These are phyloP conservation scores for Phytophthora ramorum DNA, from an alignment of 352 stramenopile genomes.

Conservation along the genomic window DNA sequence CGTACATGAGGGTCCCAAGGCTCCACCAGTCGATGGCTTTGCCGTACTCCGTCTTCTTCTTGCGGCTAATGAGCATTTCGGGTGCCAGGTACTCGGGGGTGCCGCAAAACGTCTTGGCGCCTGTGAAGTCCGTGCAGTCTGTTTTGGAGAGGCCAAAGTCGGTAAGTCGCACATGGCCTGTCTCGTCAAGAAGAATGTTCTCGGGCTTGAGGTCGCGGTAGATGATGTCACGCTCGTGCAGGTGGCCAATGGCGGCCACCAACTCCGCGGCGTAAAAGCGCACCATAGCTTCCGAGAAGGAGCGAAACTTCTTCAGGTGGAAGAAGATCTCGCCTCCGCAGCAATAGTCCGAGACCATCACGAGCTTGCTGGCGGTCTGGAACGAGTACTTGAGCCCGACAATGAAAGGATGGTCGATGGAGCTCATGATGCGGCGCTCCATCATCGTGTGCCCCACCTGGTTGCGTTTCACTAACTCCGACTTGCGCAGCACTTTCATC, in stretches of 20 bases:
- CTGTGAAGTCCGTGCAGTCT: constrained; percentile 75
- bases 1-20: constrained; percentile 93
- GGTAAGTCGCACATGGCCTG: constrained; percentile 92
- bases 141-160: constrained; percentile 95
- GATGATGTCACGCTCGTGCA: constrained; percentile 93
- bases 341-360: constrained; percentile 93
- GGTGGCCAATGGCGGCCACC: constrained; percentile 85
- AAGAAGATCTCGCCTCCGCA: constrained; percentile 93
- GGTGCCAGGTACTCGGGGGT: constrained; percentile 90
- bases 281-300: constrained; percentile 90
- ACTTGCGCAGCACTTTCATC: constrained; percentile 92
- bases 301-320: constrained; percentile 91
- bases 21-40: constrained; percentile 96
- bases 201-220: constrained; percentile 94
- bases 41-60: constrained; percentile 91
- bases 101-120: constrained; percentile 90
- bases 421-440: constrained; percentile 89
- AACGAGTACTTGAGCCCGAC: constrained; percentile 94
- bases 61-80: constrained; percentile 91
- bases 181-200: constrained; percentile 94
- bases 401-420: constrained; percentile 97
- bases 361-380: constrained; percentile 91
- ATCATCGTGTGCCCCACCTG: constrained; percentile 92
- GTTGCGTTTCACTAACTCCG: constrained; percentile 88
- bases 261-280: constrained; percentile 96